Evolutionary conservation across 257 asterid genomes (phyloP).

Genomic region (Verbascum thapsus): DNA sequence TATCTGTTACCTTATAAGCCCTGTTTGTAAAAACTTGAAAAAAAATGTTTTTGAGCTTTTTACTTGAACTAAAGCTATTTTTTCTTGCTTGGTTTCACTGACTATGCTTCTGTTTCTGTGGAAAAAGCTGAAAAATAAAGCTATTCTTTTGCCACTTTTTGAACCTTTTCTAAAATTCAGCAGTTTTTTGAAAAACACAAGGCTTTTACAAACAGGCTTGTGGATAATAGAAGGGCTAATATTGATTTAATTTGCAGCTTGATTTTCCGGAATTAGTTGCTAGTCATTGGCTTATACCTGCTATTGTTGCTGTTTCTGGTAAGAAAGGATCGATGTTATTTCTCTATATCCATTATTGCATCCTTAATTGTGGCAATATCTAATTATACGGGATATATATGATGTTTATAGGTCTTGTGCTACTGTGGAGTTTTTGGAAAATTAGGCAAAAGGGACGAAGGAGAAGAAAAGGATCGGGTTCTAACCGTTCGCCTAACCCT

Average conservation of each 20-base stretch:
- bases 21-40: too few species aligned
- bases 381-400: constrained; percentile 1
- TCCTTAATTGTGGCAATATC: neutral
- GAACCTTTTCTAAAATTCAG: too few species aligned
- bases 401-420: constrained; percentile 59
- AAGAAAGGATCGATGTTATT: constrained; percentile 27
- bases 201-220: too few species aligned
- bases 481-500: constrained; percentile 56
- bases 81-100: too few species aligned
- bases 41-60: too few species aligned
- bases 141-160: too few species aligned
- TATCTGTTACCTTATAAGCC: neutral
- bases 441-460: constrained; percentile 79
- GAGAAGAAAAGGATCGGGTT: constrained; percentile 71
- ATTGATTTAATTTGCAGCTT: constrained; percentile 49
- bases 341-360: neutral
- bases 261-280: constrained; percentile 80
- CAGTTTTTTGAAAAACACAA: too few species aligned
- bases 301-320: constrained; percentile 68
- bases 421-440: constrained; percentile 73
- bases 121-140: too few species aligned
- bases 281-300: constrained; percentile 92
- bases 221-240: constrained; percentile 24
- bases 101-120: too few species aligned
- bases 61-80: too few species aligned